A percentile compares a stretch with the other conserved stretches of the same genome.
phyloP scores from a whole-genome alignment of 2,329 filamentous ascomycete species.

The Penicillium nordicum region DNA sequence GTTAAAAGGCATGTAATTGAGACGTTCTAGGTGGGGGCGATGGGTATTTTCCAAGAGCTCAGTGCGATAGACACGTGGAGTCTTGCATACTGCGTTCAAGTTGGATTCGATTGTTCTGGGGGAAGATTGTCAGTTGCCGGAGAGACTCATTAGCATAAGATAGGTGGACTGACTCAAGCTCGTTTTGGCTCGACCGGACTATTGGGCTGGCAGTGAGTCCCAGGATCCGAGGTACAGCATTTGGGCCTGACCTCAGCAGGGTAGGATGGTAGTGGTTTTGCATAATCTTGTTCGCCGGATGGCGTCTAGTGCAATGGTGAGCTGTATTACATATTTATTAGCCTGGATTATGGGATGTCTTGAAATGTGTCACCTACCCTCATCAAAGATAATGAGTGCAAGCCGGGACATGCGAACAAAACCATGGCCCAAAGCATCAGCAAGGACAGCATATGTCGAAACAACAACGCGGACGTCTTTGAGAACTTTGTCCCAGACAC shows the following conservation, averaged over 20 bases:
- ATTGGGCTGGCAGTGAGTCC: slow-evolving; percentile 80
- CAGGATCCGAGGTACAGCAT: slow-evolving; percentile 62
- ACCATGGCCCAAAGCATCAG: slow-evolving; percentile 69
- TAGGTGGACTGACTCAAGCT: slow-evolving; percentile 48
- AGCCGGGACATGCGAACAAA: slow-evolving; percentile 66
- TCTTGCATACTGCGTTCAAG: slow-evolving; percentile 65
- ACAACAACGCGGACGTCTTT: slow-evolving; percentile 67
- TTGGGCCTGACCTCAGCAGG: slow-evolving; percentile 30
- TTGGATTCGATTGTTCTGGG: slow-evolving; percentile 57
- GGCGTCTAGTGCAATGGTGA: slow-evolving; percentile 66
- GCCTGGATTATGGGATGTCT: background rate
- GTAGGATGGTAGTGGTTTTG: slow-evolving; percentile 61
- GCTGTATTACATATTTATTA: slow-evolving; percentile 42
- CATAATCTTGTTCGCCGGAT: slow-evolving; percentile 71
- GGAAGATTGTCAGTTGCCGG: background rate
- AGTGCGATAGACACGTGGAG: slow-evolving; percentile 64
- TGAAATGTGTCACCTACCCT: slow-evolving; percentile 56
- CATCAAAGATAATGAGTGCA: slow-evolving; percentile 74
- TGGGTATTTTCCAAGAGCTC: slow-evolving; percentile 69
- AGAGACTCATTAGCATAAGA: too few relatives aligned
- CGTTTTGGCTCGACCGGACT: slow-evolving; percentile 55
- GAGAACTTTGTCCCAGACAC: slow-evolving; percentile 66
- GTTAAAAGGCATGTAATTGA: slow-evolving; percentile 18
- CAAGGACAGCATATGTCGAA: slow-evolving; percentile 71
- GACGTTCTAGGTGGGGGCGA: slow-evolving; percentile 50